Conservation (phyloP, 2,329 filamentous ascomycete genomes). For the Fusarium compactum region DNA sequence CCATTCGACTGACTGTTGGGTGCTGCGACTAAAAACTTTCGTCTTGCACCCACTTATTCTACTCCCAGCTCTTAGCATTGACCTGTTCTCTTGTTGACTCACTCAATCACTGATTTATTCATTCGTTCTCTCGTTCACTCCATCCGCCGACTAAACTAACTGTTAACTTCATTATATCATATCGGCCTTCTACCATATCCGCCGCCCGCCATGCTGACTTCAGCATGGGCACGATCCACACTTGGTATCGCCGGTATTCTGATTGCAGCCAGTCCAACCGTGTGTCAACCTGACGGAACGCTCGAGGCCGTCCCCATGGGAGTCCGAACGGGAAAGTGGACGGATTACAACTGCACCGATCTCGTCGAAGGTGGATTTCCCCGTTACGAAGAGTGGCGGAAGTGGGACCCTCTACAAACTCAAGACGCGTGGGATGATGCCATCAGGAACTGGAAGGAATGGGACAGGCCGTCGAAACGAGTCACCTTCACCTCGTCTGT, state of each 20-base stretch:
- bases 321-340: neutral
- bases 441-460: neutral
- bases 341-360: neutral
- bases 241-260: neutral
- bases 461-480: neutral
- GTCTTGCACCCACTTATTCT: too few species aligned
- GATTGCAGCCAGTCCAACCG: neutral
- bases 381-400: neutral
- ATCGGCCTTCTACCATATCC: neutral
- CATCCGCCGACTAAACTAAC: too few species aligned
- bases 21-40: too few species aligned
- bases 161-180: neutral
- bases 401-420: neutral
- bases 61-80: too few species aligned
- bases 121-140: too few species aligned
- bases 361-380: too few species aligned
- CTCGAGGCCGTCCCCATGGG: neutral
- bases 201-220: neutral
- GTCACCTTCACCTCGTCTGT: neutral
- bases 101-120: neutral
- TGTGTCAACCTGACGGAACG: neutral
- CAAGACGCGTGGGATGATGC: neutral
- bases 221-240: neutral
- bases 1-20: too few species aligned
- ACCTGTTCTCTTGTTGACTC: neutral